Percentiles rank a stretch among this genome's conserved stretches.
Conservation (phyloP, 495 filamentous ascomycete species). For the Staphylotrichum tortipilum region DNA sequence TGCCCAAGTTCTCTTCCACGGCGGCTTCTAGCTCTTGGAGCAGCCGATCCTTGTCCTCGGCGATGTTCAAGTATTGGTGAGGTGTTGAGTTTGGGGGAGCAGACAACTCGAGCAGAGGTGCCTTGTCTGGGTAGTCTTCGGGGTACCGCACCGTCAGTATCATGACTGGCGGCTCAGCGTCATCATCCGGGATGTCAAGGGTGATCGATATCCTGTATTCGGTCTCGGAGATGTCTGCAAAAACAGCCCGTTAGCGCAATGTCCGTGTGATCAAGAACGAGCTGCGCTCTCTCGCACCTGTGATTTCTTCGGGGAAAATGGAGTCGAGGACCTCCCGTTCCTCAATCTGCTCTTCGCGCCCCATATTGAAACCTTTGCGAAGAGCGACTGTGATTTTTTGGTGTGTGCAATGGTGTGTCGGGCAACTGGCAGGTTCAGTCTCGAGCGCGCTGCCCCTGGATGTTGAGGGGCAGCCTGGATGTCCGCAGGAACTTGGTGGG, state of each 20-base stretch:
- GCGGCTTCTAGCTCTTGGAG: constrained; percentile 58
- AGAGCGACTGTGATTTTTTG: too few species aligned
- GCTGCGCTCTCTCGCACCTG: constrained; percentile 49
- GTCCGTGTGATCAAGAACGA: too few species aligned
- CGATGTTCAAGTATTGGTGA: constrained; percentile 49
- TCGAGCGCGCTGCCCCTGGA: background rate
- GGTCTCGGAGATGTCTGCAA: constrained; percentile 70
- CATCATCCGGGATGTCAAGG: constrained; percentile 60
- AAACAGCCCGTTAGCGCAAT: background rate
- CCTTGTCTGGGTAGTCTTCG: constrained; percentile 74
- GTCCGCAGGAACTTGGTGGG: constrained; percentile 12
- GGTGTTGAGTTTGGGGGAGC: constrained; percentile 59
- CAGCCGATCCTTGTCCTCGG: constrained; percentile 59
- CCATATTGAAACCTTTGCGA: constrained; percentile 48
- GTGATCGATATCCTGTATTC: constrained; percentile 76
- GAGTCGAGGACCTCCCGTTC: constrained; percentile 96
- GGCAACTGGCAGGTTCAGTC: background rate
- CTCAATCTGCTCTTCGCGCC: constrained; percentile 86
- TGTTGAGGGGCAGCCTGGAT: constrained; percentile 6
- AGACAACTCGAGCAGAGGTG: constrained; percentile 69
- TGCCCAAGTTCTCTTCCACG: constrained; percentile 84
- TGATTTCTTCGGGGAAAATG: constrained; percentile 97
- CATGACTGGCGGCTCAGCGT: constrained; percentile 52
- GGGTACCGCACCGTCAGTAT: constrained; percentile 79
- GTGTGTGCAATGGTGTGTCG: too few species aligned